Conservation (phyloP, 1,284 basidiomycete species). For the Kwoniella shivajii region DNA sequence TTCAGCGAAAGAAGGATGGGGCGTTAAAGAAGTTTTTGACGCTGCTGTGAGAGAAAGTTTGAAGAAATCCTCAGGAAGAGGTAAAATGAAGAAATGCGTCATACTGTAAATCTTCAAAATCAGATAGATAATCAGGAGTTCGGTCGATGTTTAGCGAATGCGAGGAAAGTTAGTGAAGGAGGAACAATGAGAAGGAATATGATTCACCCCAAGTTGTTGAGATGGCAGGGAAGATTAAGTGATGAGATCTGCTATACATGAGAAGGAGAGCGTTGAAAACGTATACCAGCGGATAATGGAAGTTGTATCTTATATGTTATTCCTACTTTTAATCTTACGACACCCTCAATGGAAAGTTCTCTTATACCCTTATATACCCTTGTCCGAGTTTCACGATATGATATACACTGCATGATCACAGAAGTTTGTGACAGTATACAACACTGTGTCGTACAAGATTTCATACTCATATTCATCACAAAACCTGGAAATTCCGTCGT, state of each 20-base stretch:
- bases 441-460: too few relatives aligned
- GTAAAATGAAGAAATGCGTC: slow-evolving; percentile 76
- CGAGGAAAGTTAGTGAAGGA: too few relatives aligned
- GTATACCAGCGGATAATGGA: background rate
- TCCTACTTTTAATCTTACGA: background rate
- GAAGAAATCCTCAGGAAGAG: slow-evolving; percentile 64
- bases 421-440: background rate
- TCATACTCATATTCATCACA: too few relatives aligned
- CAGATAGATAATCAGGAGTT: too few relatives aligned
- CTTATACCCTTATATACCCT: background rate
- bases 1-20: slow-evolving; percentile 84
- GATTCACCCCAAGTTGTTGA: too few relatives aligned
- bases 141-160: too few relatives aligned
- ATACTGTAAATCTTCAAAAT: slow-evolving; percentile 71
- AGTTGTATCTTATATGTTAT: slow-evolving; percentile 9
- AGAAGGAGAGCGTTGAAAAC: background rate
- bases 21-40: slow-evolving; percentile 91
- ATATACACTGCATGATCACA: background rate
- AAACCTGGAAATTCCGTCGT: too few relatives aligned
- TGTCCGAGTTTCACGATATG: background rate
- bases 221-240: background rate
- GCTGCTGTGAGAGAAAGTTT: slow-evolving; percentile 86
- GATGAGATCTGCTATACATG: background rate
- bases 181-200: too few relatives aligned
- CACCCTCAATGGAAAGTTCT: background rate